Conservation (phyloP, 352 stramenopile genomes). For the Aphanomyces euteiches region DNA sequence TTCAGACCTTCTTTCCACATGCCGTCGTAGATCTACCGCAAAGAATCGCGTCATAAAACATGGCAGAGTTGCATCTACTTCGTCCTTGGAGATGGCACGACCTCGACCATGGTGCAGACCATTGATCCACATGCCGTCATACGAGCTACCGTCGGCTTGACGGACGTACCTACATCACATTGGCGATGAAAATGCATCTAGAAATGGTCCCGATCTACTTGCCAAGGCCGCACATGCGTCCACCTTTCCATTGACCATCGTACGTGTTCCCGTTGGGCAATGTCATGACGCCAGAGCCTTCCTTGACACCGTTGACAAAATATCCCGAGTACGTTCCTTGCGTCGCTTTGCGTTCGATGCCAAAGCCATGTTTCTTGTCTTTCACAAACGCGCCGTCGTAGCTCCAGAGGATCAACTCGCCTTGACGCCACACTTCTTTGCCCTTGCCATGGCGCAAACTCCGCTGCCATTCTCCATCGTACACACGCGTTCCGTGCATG, state of each 20-base stretch:
- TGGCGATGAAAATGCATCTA: neutral
- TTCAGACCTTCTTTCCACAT: constrained; percentile 50
- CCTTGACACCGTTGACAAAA: constrained; percentile 48
- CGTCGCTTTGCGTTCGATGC: constrained; percentile 32
- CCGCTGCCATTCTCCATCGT: constrained; percentile 58
- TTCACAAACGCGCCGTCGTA: constrained; percentile 65
- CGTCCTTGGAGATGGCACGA: constrained; percentile 40
- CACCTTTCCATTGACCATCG: constrained; percentile 56
- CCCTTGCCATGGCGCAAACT: constrained; percentile 51
- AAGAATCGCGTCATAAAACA: constrained; percentile 12
- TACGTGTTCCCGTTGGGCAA: constrained; percentile 44
- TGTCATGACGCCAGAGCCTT: constrained; percentile 61
- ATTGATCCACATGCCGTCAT: constrained; percentile 61
- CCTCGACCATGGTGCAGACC: constrained; percentile 54
- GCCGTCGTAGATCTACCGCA: constrained; percentile 53
- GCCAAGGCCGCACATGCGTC: constrained; percentile 62
- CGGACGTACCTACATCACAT: constrained; percentile 10
- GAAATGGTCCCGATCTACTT: constrained; percentile 42
- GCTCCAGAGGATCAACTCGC: constrained; percentile 27
- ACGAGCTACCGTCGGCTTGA: constrained; percentile 53
- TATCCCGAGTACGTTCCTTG: constrained; percentile 58
- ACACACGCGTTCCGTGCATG: constrained; percentile 45
- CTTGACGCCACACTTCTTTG: constrained; percentile 47
- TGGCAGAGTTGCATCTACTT: constrained; percentile 10
- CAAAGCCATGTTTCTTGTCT: constrained; percentile 55